Evolutionary conservation across 1,284 basidiomycete genomes (phyloP).

Genomic region (Ustilago loliicola): DNA sequence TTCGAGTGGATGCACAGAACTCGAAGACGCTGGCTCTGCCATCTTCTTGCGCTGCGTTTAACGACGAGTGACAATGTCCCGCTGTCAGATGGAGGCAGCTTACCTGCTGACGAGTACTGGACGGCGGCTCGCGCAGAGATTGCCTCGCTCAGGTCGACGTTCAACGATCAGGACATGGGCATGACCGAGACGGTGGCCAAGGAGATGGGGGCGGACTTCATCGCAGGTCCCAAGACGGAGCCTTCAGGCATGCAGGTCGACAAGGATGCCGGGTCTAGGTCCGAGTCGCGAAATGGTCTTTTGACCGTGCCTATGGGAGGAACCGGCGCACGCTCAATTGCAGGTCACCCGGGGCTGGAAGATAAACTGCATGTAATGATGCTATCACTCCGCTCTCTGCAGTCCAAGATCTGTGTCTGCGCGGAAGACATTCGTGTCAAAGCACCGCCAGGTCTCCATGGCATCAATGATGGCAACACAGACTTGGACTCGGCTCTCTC

Average conservation of each 20-base stretch:
- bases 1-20: constrained; percentile 64
- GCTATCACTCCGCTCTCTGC: constrained; percentile 64
- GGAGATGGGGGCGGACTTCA: constrained; percentile 30
- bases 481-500: not conserved
- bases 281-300: constrained; percentile 18
- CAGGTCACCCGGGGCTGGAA: constrained; percentile 53
- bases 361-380: constrained; percentile 63
- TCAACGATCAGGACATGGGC: constrained; percentile 11
- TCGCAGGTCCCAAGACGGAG: constrained; percentile 3
- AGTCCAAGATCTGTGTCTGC: constrained; percentile 67
- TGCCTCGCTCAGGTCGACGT: not conserved
- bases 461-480: constrained; percentile 18
- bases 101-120: constrained; percentile 41
- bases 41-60: constrained; percentile 27
- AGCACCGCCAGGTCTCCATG: constrained; percentile 54
- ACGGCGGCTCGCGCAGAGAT: constrained; percentile 23
- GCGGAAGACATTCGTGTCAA: constrained; percentile 59
- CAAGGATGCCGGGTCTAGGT: not conserved
- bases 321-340: not conserved
- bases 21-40: constrained; percentile 58
- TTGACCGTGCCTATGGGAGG: constrained; percentile 17
- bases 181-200: constrained; percentile 18
- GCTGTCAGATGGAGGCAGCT: constrained; percentile 18
- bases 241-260: not conserved
- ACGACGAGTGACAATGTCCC: constrained; percentile 22